Percentiles rank a stretch among this genome's conserved stretches.
phyloP scores from a whole-genome alignment of 1,284 basidiomycete species.

The Coniferiporia sulphurascens region DNA sequence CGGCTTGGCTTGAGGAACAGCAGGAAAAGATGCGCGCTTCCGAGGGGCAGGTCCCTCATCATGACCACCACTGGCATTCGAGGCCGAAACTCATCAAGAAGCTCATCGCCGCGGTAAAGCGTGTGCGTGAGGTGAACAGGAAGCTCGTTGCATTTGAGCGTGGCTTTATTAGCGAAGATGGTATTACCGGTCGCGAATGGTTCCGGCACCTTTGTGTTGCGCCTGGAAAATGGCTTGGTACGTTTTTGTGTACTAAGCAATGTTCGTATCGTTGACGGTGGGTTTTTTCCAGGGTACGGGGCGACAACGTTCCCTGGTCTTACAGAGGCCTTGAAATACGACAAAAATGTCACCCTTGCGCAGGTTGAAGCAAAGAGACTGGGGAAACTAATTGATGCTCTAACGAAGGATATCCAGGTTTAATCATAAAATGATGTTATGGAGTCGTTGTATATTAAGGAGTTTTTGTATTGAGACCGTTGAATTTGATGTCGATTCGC shows the following conservation, averaged over 20 bases:
- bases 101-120: slow-evolving; percentile 56
- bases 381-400: slow-evolving; percentile 34
- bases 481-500: not conserved
- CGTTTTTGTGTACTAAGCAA: not conserved
- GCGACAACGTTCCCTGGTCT: slow-evolving; percentile 60
- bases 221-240: slow-evolving; percentile 77
- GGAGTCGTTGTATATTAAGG: not conserved
- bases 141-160: slow-evolving; percentile 75
- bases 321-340: slow-evolving; percentile 54
- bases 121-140: slow-evolving; percentile 64
- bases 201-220: slow-evolving; percentile 83
- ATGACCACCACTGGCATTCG: slow-evolving; percentile 16
- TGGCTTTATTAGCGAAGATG: slow-evolving; percentile 81
- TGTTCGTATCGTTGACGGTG: not conserved
- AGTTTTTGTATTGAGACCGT: not conserved
- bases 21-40: slow-evolving; percentile 7
- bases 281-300: slow-evolving; percentile 43
- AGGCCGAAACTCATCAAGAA: slow-evolving; percentile 30
- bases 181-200: slow-evolving; percentile 81
- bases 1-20: slow-evolving; percentile 18
- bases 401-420: slow-evolving; percentile 29
- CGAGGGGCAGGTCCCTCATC: slow-evolving; percentile 8
- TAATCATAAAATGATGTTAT: not conserved
- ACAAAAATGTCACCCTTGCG: slow-evolving; percentile 40
- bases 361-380: slow-evolving; percentile 46